phyloP scores from a whole-genome alignment of 352 stramenopile genomes.

The Pythium brachiatum region DNA sequence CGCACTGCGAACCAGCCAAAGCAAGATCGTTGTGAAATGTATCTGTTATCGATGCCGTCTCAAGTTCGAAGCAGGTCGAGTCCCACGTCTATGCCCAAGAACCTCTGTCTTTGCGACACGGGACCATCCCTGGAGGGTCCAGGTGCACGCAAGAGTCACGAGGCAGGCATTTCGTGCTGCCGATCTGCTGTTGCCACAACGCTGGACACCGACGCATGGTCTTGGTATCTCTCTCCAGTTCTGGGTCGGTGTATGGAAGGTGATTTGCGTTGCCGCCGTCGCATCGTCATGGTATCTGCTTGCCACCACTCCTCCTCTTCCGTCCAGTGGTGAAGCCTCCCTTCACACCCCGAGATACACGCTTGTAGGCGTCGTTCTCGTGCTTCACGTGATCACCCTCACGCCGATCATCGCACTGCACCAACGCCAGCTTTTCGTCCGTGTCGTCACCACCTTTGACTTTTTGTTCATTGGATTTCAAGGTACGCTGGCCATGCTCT shows the following conservation, averaged over 20 bases:
- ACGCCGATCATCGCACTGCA: not conserved
- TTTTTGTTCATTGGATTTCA: constrained; percentile 26
- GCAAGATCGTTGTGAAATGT: constrained; percentile 5
- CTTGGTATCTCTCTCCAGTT: not conserved
- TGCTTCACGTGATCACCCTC: not conserved
- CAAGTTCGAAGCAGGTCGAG: not conserved
- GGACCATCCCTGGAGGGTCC: not conserved
- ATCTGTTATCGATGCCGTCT: constrained; percentile 4
- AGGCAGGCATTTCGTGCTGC: not conserved
- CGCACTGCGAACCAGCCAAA: not conserved
- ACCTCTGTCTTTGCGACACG: not conserved
- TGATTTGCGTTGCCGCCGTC: not conserved
- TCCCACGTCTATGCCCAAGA: not conserved
- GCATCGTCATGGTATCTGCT: not conserved
- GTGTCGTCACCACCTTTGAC: constrained; percentile 21
- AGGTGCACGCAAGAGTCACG: not conserved
- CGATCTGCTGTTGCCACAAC: not conserved
- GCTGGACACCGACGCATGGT: not conserved
- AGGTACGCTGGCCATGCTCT: constrained; percentile 1
- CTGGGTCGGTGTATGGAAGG: not conserved
- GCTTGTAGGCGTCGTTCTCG: not conserved
- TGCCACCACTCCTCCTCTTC: not conserved
- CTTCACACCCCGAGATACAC: not conserved
- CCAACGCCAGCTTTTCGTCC: constrained; percentile 2
- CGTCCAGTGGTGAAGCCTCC: not conserved